Evolutionary conservation across 257 asterid species (phyloP).

Genomic region (Buddleja alternifolia): DNA sequence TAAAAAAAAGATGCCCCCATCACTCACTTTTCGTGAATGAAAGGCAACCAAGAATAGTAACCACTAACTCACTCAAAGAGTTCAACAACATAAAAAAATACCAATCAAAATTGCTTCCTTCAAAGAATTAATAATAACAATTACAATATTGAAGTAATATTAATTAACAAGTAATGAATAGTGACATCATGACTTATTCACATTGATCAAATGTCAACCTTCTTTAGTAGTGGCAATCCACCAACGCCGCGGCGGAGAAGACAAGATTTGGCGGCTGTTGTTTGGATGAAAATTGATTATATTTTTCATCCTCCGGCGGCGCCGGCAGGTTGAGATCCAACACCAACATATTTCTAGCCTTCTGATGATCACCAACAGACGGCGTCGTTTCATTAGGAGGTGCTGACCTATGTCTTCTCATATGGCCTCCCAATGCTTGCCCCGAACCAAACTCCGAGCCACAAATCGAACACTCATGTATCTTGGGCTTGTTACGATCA

Average conservation of each 20-base stretch:
- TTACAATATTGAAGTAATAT: conserved; percentile 28
- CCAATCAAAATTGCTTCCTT: conserved; percentile 30
- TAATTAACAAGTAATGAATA: background rate
- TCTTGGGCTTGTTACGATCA: conserved; percentile 42
- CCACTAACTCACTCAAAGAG: conserved; percentile 59
- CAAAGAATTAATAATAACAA: conserved; percentile 25
- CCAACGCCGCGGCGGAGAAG: conserved; percentile 64
- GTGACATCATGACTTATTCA: conserved; percentile 32
- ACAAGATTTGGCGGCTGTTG: conserved; percentile 39
- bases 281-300: conserved; percentile 32
- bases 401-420: conserved; percentile 77
- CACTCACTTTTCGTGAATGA: conserved; percentile 79
- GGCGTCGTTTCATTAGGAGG: conserved; percentile 21
- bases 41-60: conserved; percentile 67
- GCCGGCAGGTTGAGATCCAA: conserved; percentile 89
- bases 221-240: conserved; percentile 66
- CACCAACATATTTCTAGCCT: conserved; percentile 43
- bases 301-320: conserved; percentile 56
- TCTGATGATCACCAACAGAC: conserved; percentile 28
- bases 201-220: conserved; percentile 49
- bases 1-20: conserved; percentile 43
- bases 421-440: conserved; percentile 93
- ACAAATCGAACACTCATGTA: conserved; percentile 79
- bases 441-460: conserved; percentile 85
- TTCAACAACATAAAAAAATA: conserved; percentile 38